Base-by-base conservation (phyloP, 164 flowering plant species). In the Vitis amurensis region DNA sequence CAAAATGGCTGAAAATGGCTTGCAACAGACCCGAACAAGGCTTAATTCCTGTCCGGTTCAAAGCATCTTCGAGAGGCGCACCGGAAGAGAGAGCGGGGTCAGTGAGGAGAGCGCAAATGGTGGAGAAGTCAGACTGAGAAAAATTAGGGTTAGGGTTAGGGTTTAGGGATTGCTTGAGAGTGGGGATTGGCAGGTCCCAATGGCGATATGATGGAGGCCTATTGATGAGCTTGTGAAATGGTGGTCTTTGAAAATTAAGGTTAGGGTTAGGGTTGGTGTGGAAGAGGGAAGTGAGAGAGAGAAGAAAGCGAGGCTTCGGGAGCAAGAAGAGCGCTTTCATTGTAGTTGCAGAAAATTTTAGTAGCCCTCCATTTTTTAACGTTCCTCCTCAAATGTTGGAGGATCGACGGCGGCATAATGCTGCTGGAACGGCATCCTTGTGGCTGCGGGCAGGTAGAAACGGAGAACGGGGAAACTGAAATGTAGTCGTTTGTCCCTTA, bases 1-100 rank as follows among this genome's bases (percentile, higher is more conserved):
- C 87, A 19, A 86, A 86, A 9, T 68, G 80, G 16, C 75, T 67
- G 73, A 89, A 83, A 16, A 91, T 59, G 29, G 75, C 73, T 29
- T 75, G 77, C 1, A 91, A 10, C 50, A 89, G 71, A 50, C 52
- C 3, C 16, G 74, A 50, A 23, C 48, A 37, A 17, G 90, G 91
- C 17, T 75, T 55, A 69, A 89, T 79, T 15, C 81, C 77, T 4
- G 88, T 67, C 62, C 63, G 65, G 50, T 83, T 77, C 55, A 93
- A 52, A 1, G 89, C 92, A 12, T 74, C 53, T 62, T 83, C 87
- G 59, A 90, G 84, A 12, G 73, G 31, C 8, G 81, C 61, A 61
- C 81, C 83, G 29, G 84, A 60, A 5, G 72, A 49, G 74, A 81
- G 50, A 60, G 15, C 53, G 13, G 78, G 84, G 72, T 79, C 68